Conservation (phyloP, 2,329 filamentous ascomycete genomes). For the Pseudovirgaria hyperparasitica region DNA sequence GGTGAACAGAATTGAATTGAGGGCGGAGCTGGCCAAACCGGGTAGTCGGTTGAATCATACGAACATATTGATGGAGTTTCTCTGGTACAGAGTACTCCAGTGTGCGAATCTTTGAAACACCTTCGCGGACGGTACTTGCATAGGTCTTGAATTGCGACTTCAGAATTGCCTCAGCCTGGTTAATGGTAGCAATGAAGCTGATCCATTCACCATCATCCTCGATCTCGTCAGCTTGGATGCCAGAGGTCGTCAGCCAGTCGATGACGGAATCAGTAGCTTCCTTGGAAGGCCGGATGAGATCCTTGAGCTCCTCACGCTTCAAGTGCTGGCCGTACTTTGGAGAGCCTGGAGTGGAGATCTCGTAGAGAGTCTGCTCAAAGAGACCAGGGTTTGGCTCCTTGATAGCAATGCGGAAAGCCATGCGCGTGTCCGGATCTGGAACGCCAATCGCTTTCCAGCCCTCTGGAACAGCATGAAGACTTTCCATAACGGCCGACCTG, state of each 20-base stretch:
- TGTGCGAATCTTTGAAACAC: slow-evolving; percentile 38
- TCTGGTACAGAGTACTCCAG: slow-evolving; percentile 50
- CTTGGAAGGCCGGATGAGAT: slow-evolving; percentile 38
- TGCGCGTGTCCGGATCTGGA: slow-evolving; percentile 16
- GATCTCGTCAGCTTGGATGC: slow-evolving; percentile 33
- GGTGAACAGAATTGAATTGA: slow-evolving; percentile 25
- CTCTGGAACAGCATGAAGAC: slow-evolving; percentile 18
- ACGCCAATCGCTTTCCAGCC: slow-evolving; percentile 23
- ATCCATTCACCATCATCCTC: slow-evolving; percentile 48
- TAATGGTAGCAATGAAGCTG: slow-evolving; percentile 41
- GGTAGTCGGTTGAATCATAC: slow-evolving; percentile 54
- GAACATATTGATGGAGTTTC: slow-evolving; percentile 40
- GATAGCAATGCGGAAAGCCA: slow-evolving; percentile 27
- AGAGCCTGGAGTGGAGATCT: slow-evolving; percentile 49
- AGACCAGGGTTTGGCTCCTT: slow-evolving; percentile 34
- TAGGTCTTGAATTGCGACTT: slow-evolving; percentile 46
- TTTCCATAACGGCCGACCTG: slow-evolving; percentile 16
- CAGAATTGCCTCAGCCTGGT: slow-evolving; percentile 42
- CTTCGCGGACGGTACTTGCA: slow-evolving; percentile 30
- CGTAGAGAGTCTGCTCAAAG: slow-evolving; percentile 46
- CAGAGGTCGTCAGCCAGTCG: slow-evolving; percentile 42
- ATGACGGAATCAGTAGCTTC: slow-evolving; percentile 37
- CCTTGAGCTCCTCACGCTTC: slow-evolving; percentile 45
- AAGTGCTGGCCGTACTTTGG: slow-evolving; percentile 49
- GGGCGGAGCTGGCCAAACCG: slow-evolving; percentile 41